These are phyloP conservation scores for Salix koriyanagi DNA, from an alignment of 345 rosid genomes.

Conservation along the genomic window DNA sequence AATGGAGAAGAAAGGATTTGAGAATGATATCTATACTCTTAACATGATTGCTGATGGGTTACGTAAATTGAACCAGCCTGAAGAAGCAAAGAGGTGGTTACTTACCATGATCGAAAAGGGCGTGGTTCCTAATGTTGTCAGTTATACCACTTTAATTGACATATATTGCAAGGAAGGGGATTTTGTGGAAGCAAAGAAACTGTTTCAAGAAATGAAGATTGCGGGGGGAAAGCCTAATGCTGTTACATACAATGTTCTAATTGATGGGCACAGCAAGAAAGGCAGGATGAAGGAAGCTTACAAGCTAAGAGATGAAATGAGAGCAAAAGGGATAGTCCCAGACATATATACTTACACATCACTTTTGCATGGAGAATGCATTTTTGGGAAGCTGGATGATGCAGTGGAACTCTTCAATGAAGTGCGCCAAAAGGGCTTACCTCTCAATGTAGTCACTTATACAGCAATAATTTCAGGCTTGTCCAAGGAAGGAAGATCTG, in stretches of 20 bases:
- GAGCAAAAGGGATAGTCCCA: slow-evolving; percentile 38
- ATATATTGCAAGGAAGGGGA: slow-evolving; percentile 81
- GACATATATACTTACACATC: slow-evolving; percentile 71
- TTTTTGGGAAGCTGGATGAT: slow-evolving; percentile 51
- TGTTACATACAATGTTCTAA: slow-evolving; percentile 59
- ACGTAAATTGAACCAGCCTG: slow-evolving; percentile 44
- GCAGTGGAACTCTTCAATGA: slow-evolving; percentile 60
- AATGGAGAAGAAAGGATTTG: slow-evolving; percentile 72
- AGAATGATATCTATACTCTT: slow-evolving; percentile 53
- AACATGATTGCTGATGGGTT: slow-evolving; percentile 64
- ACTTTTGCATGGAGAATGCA: slow-evolving; percentile 72
- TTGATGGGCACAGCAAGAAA: slow-evolving; percentile 60
- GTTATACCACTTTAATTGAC: slow-evolving; percentile 60
- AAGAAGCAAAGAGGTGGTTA: slow-evolving; percentile 67
- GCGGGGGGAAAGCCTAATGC: slow-evolving; percentile 50
- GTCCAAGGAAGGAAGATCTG: slow-evolving; percentile 71
- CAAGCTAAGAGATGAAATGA: slow-evolving; percentile 56
- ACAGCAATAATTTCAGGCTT: slow-evolving; percentile 64
- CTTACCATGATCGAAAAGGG: slow-evolving; percentile 53
- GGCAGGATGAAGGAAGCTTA: slow-evolving; percentile 66
- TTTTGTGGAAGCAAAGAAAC: slow-evolving; percentile 62
- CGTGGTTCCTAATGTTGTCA: slow-evolving; percentile 47
- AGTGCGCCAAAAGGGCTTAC: slow-evolving; percentile 48
- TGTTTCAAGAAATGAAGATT: slow-evolving; percentile 56
- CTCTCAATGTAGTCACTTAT: slow-evolving; percentile 48